These are phyloP conservation scores for Trichoderma simmonsii DNA, from an alignment of 2,329 filamentous ascomycete species.

Conservation along the genomic window DNA sequence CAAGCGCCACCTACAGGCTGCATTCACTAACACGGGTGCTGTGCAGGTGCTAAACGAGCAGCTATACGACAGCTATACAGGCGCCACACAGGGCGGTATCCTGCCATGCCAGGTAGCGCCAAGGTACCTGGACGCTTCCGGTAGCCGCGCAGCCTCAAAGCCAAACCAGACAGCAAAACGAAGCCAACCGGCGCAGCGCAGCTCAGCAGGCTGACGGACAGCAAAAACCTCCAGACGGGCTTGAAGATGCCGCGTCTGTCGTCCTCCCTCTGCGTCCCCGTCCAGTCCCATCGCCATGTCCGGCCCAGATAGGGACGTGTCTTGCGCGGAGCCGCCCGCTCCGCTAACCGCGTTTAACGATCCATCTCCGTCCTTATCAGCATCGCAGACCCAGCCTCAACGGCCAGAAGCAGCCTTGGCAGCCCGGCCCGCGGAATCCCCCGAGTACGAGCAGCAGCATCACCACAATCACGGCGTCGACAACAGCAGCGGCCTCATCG, in stretches of 20 bases:
- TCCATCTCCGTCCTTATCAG: not conserved
- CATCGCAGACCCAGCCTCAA: not conserved
- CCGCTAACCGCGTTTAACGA: not conserved
- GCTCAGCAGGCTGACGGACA: not conserved
- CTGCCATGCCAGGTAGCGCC: not conserved
- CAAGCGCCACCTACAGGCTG: not conserved
- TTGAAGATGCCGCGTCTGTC: slow-evolving; percentile 17
- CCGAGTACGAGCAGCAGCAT: not conserved
- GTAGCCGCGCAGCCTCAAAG: slow-evolving; percentile 14
- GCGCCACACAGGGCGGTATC: not conserved
- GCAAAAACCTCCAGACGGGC: not conserved
- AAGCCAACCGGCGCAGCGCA: not conserved
- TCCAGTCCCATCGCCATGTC: slow-evolving; percentile 18
- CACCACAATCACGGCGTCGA: not conserved
- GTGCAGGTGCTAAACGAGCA: not conserved
- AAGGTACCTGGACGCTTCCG: slow-evolving; percentile 5
- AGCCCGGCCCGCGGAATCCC: not conserved
- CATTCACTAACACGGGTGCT: not conserved
- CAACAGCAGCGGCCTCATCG: not conserved
- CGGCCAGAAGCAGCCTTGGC: slow-evolving; percentile 10
- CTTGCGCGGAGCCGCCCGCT: not conserved
- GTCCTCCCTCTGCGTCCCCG: slow-evolving; percentile 7
- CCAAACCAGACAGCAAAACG: not conserved
- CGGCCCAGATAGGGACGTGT: slow-evolving; percentile 16
- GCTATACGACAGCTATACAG: not conserved